Conservation (phyloP, 257 asterid species). For the Lycium ferocissimum region DNA sequence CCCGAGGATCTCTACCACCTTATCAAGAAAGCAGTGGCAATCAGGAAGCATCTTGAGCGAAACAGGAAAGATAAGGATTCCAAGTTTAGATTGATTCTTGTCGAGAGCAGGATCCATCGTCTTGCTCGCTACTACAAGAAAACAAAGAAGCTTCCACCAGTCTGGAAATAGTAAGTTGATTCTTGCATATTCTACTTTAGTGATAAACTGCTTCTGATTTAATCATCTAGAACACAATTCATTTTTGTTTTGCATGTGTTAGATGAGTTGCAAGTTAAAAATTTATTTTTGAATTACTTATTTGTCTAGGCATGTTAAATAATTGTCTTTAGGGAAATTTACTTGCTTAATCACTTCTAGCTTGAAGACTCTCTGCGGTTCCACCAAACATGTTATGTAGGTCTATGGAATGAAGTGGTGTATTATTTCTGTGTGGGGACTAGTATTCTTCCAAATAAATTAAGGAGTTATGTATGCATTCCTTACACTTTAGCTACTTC, state of each 20-base stretch:
- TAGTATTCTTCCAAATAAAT: not conserved
- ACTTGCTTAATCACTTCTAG: not conserved
- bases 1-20: constrained; percentile 52
- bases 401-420: not conserved
- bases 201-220: not conserved
- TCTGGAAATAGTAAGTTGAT: constrained; percentile 50
- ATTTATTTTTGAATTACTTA: not conserved
- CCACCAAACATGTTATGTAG: not conserved
- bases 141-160: constrained; percentile 56
- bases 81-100: constrained; percentile 53
- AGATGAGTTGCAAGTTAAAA: not conserved
- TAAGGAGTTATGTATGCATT: not conserved
- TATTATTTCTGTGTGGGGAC: not conserved
- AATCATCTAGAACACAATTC: not conserved
- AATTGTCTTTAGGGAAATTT: not conserved
- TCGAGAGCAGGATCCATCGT: constrained; percentile 53
- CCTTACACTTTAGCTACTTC: not conserved
- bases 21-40: constrained; percentile 56
- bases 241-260: not conserved
- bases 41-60: constrained; percentile 52
- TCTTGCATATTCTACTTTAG: not conserved
- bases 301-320: not conserved
- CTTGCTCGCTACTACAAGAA: constrained; percentile 57
- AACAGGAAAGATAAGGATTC: constrained; percentile 54
- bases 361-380: not conserved